phyloP scores from a whole-genome alignment of 495 filamentous ascomycete genomes.

The Aspergillus nidulans region DNA sequence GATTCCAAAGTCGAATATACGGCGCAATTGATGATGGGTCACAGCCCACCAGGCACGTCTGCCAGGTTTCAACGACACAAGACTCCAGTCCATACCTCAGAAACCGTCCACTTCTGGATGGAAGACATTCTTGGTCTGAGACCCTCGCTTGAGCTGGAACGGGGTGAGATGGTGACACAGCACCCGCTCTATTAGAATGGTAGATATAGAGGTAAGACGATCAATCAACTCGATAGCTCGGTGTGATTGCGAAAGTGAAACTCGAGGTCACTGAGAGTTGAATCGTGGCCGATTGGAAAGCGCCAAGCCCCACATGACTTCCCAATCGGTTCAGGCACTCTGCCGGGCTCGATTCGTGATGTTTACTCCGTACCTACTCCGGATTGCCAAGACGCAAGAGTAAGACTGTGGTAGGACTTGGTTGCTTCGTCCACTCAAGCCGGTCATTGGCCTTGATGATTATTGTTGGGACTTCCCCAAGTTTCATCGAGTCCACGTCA shows the following conservation, averaged over 20 bases:
- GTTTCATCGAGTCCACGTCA: not conserved
- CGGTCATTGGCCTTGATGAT: too few species aligned
- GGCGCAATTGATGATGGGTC: not conserved
- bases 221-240: not conserved
- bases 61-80: not conserved
- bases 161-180: not conserved
- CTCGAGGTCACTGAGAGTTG: not conserved
- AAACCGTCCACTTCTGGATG: constrained; percentile 41
- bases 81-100: constrained; percentile 27
- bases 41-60: not conserved
- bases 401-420: too few species aligned
- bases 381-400: too few species aligned
- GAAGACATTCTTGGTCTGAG: constrained; percentile 23
- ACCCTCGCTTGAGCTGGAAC: not conserved
- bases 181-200: not conserved
- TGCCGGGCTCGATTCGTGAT: too few species aligned
- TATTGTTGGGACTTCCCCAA: not conserved
- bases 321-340: not conserved
- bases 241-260: not conserved
- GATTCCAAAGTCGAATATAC: not conserved
- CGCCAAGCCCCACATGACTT: constrained; percentile 5
- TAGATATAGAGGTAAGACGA: not conserved
- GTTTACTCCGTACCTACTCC: too few species aligned
- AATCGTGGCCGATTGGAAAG: constrained; percentile 8
- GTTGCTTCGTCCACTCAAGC: too few species aligned